These are phyloP conservation scores for Trebouxia gelatinosa DNA, from an alignment of 163 green algal species.

Conservation along the genomic window DNA sequence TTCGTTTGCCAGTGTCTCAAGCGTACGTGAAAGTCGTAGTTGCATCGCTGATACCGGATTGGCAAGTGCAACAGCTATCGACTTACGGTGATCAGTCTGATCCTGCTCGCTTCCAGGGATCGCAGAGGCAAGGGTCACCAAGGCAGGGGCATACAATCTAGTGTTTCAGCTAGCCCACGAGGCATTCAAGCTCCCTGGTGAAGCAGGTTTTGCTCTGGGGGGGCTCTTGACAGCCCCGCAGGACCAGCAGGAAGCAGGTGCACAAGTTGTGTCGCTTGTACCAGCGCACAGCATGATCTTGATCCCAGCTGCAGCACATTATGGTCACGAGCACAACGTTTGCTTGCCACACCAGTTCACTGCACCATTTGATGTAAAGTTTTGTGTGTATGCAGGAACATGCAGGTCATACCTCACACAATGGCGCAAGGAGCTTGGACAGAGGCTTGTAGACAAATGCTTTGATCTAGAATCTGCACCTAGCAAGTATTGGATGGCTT, in stretches of 20 bases:
- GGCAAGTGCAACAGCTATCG: neutral
- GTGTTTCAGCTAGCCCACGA: slow-evolving; percentile 45
- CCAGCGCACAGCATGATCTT: neutral
- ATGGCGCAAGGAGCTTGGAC: too few relatives aligned
- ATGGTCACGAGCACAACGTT: too few relatives aligned
- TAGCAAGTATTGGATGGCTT: slow-evolving; percentile 50
- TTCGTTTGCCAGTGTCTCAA: slow-evolving; percentile 29
- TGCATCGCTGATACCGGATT: too few relatives aligned
- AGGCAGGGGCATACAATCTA: slow-evolving; percentile 36
- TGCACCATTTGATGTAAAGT: too few relatives aligned
- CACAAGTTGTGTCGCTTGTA: neutral
- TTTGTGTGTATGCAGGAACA: too few relatives aligned
- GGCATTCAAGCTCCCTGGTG: slow-evolving; percentile 42
- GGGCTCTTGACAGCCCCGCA: slow-evolving; percentile 36
- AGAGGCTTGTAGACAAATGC: slow-evolving; percentile 36
- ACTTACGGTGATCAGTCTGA: neutral
- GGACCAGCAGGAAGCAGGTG: slow-evolving; percentile 41
- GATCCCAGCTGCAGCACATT: too few relatives aligned
- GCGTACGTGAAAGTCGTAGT: neutral
- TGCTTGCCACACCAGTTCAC: too few relatives aligned
- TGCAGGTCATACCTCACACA: too few relatives aligned
- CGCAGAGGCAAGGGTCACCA: neutral
- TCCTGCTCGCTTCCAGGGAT: slow-evolving; percentile 9
- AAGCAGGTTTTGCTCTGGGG: slow-evolving; percentile 42
- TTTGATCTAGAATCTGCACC: slow-evolving; percentile 23